phyloP scores from a whole-genome alignment of 2,329 filamentous ascomycete genomes.

The Aureobasidium melanogenum region DNA sequence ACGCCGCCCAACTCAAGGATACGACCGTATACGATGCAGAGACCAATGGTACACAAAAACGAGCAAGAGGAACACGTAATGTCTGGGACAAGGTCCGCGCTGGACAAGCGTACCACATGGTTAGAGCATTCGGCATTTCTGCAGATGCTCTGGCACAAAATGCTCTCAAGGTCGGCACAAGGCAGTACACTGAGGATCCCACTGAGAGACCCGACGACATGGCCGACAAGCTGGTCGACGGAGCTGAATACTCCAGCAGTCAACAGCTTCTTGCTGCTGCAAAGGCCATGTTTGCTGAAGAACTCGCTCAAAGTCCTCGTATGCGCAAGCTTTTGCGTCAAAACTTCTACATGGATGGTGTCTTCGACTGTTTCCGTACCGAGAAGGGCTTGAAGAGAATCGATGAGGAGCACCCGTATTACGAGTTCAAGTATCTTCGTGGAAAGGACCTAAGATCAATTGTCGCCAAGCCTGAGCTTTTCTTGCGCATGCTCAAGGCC shows the following conservation, averaged over 20 bases:
- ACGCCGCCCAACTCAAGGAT: conserved; percentile 75
- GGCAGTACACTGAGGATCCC: conserved; percentile 78
- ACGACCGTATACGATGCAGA: conserved; percentile 55
- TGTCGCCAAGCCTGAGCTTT: conserved; percentile 76
- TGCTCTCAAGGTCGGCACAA: conserved; percentile 66
- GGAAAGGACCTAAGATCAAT: conserved; percentile 80
- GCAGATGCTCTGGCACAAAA: conserved; percentile 86
- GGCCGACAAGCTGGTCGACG: conserved; percentile 66
- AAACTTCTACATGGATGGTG: conserved; percentile 73
- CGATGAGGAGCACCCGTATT: conserved; percentile 90
- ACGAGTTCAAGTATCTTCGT: conserved; percentile 93
- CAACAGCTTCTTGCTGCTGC: conserved; percentile 69
- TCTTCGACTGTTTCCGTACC: conserved; percentile 80
- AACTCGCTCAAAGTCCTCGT: conserved; percentile 77
- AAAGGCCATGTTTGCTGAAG: conserved; percentile 82
- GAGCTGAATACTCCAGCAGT: conserved; percentile 65
- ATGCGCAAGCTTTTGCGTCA: conserved; percentile 80
- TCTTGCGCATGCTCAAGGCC: conserved; percentile 93
- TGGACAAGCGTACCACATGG: conserved; percentile 70
- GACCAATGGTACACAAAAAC: conserved; percentile 60
- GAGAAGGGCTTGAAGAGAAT: conserved; percentile 92
- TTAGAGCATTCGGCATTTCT: conserved; percentile 81
- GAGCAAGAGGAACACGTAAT: conserved; percentile 72
- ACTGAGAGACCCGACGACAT: conserved; percentile 72
- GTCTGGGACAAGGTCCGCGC: conserved; percentile 78